Evolutionary conservation across 306 rosid species (phyloP), one percentile per base, ranked within the genome.

Genomic region (Cucurbita argyrosperma): DNA sequence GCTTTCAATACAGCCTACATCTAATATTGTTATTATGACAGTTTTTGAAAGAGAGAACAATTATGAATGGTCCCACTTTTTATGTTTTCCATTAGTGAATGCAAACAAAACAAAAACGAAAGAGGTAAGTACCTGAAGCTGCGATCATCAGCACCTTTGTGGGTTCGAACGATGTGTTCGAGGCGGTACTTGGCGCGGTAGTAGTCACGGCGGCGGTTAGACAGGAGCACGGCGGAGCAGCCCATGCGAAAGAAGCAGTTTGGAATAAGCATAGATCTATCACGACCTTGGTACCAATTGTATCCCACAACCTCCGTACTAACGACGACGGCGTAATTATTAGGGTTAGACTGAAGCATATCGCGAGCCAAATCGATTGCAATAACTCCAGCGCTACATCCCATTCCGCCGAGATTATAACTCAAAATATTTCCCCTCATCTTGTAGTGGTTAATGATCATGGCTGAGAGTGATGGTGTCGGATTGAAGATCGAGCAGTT

Each of bases 401-500:
- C 99, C 99, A 95, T 95, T 6, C 99, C 99, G 0, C 99, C 99
- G 2, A 95, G 90, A 54, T 95, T 95, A 76, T 86, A 95, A 75
- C 99, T 95, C 82, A 95, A 56, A 4, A 95, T 86, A 80, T 91
- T 95, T 1, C 99, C 99, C 26, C 99, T 84, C 99, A 95, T 89
- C 85, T 95, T 95, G 84, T 91, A 95, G 75, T 89, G 99, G 84
- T 95, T 95, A 30, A 95, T 95, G 72, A 95, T 89, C 99, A 95
- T 95, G 0, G 99, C 99, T 0, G 99, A 95, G 14, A 95, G 74
- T 0, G 99, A 95, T 0, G 99, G 99, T 0, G 99, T 95, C 3
- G 99, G 99, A 73, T 95, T 95, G 83, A 95, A 95, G 79, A 95
- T 87, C 84, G 97, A 91, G 85, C 99, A 95, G 58, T 95, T 95